A percentile compares a stretch with the other conserved stretches of the same genome.
Conservation (phyloP, 2,329 filamentous ascomycete species). For the Plenodomus lindquistii region DNA sequence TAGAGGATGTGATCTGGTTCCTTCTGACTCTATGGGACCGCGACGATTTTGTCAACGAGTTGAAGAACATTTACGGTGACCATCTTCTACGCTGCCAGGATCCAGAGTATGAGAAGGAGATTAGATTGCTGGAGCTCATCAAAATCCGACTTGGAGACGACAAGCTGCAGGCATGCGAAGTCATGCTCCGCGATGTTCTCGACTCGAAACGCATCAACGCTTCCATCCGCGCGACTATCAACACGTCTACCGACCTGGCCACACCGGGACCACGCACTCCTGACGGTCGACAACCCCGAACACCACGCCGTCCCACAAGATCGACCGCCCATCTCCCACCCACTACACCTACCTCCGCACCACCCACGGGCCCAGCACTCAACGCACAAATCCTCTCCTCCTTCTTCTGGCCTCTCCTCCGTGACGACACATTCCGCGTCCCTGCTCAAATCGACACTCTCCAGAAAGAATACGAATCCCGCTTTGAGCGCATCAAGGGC, state of each 20-base stretch:
- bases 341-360: conserved; percentile 15
- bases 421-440: conserved; percentile 69
- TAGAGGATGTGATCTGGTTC: conserved; percentile 88
- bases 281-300: conserved; percentile 22
- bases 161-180: conserved; percentile 88
- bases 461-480: conserved; percentile 71
- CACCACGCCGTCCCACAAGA: conserved; percentile 26
- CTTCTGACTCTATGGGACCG: conserved; percentile 86
- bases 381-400: conserved; percentile 87
- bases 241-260: conserved; percentile 8
- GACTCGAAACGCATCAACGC: conserved; percentile 78
- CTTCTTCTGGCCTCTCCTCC: conserved; percentile 88
- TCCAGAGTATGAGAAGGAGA: conserved; percentile 71
- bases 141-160: conserved; percentile 87
- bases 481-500: conserved; percentile 79
- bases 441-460: conserved; percentile 62
- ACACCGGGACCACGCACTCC: conserved; percentile 32
- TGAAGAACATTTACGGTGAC: conserved; percentile 86
- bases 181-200: conserved; percentile 93
- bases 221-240: conserved; percentile 41
- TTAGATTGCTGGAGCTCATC: conserved; percentile 80
- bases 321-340: conserved; percentile 12
- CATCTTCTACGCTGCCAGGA: conserved; percentile 69
- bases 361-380: conserved; percentile 51
- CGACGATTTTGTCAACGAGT: conserved; percentile 93